Percentiles rank a stretch among this genome's conserved stretches.
Evolutionary conservation across 306 rosid genomes (phyloP).

Genomic region (Heteromeles arbutifolia): DNA sequence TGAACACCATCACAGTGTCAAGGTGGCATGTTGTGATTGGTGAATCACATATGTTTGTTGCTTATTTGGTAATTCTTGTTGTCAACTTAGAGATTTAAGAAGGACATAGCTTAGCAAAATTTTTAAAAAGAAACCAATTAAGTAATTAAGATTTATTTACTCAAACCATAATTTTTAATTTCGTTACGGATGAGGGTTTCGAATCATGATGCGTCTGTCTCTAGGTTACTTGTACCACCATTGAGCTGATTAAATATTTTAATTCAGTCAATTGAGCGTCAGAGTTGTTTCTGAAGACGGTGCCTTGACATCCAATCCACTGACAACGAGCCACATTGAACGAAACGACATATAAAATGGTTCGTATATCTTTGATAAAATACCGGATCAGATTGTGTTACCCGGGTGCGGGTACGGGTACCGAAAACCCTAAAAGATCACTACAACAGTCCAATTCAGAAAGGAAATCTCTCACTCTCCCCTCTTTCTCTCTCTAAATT

Average conservation of each 20-base stretch:
- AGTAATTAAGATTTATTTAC: no score
- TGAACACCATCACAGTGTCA: not conserved
- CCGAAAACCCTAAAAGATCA: not conserved
- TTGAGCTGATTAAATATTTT: no score
- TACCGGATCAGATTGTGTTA: not conserved
- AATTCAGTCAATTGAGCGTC: not conserved
- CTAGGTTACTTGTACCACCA: no score
- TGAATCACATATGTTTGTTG: not conserved
- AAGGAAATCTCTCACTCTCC: not conserved
- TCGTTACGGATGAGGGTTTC: no score
- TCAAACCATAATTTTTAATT: no score
- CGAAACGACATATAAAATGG: not conserved
- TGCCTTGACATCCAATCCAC: not conserved
- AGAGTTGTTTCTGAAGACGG: not conserved
- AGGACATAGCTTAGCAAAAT: no score
- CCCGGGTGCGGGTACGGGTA: not conserved
- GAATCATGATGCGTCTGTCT: no score
- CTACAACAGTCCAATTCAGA: not conserved
- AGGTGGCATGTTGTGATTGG: not conserved
- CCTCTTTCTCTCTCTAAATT: not conserved
- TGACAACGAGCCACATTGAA: no score
- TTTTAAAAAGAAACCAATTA: no score
- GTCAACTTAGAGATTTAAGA: not conserved
- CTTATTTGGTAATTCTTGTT: not conserved
- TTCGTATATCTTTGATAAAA: not conserved